Evolutionary conservation across 495 filamentous ascomycete genomes (phyloP).

Genomic region (Podospora didyma): DNA sequence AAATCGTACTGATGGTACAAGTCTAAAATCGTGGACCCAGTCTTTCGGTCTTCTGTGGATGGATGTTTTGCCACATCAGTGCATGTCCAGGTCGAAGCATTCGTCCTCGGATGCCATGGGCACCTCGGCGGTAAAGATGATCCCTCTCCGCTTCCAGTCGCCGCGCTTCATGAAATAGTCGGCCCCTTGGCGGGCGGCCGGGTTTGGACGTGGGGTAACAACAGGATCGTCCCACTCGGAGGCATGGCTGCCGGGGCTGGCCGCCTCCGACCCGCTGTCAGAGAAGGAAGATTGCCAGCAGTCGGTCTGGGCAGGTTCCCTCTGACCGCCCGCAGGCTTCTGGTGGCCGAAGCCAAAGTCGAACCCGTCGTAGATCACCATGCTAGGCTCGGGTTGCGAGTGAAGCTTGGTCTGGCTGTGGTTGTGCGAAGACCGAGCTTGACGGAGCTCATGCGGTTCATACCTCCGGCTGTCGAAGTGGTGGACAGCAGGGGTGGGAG

Average conservation of each 20-base stretch:
- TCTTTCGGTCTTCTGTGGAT: no score
- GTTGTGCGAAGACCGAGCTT: slow-evolving; percentile 14
- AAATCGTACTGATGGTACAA: neutral
- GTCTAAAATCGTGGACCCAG: no score
- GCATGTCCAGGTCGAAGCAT: slow-evolving; percentile 22
- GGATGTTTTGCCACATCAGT: slow-evolving; percentile 3
- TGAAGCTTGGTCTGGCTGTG: slow-evolving; percentile 1
- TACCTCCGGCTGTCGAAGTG: slow-evolving; percentile 11
- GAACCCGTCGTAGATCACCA: slow-evolving; percentile 33
- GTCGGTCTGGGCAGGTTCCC: slow-evolving; percentile 4
- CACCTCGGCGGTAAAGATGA: slow-evolving; percentile 38
- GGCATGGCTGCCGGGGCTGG: slow-evolving; percentile 7
- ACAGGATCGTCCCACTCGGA: slow-evolving; percentile 5
- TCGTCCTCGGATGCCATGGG: slow-evolving; percentile 24
- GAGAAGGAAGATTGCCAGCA: neutral
- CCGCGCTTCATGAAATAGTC: slow-evolving; percentile 42
- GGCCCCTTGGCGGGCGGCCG: slow-evolving; percentile 19
- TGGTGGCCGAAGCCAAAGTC: slow-evolving; percentile 29
- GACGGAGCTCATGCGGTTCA: slow-evolving; percentile 18
- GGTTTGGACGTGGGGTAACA: slow-evolving; percentile 11
- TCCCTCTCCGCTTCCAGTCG: slow-evolving; percentile 46
- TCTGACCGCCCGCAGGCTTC: neutral
- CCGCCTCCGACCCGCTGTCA: slow-evolving; percentile 3
- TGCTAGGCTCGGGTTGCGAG: slow-evolving; percentile 3
- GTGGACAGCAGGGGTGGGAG: slow-evolving; percentile 8